Percentiles rank a stretch among this genome's conserved stretches.
Evolutionary conservation across 768 basidiomycete species (phyloP).

Genomic region (Lentinula sp.): DNA sequence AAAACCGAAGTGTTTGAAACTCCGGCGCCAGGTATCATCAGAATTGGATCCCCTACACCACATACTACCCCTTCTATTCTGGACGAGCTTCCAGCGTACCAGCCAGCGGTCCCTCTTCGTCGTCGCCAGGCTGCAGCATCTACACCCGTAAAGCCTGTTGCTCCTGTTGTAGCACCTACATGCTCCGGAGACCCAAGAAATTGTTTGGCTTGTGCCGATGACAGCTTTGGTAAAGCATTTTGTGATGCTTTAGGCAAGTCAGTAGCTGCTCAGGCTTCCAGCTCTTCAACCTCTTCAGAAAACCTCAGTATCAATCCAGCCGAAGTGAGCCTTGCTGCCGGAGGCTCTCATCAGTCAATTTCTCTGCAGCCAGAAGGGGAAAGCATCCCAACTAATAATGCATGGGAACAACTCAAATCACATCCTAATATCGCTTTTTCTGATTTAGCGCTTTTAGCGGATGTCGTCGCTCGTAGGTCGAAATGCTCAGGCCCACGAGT

Average conservation of each 20-base stretch:
- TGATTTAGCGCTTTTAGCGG: conserved; percentile 77
- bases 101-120: conserved; percentile 56
- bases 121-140: conserved; percentile 5
- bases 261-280: conserved; percentile 44
- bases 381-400: conserved; percentile 73
- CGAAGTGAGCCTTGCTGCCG: background rate
- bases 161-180: conserved; percentile 28
- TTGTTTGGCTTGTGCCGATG: conserved; percentile 80
- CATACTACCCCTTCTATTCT: conserved; percentile 49
- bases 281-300: conserved; percentile 48
- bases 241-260: conserved; percentile 69
- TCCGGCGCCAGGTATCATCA: conserved; percentile 11
- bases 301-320: conserved; percentile 4
- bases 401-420: conserved; percentile 79
- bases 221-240: conserved; percentile 80
- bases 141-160: conserved; percentile 40
- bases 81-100: conserved; percentile 73
- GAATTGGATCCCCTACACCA: conserved; percentile 16
- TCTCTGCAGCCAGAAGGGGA: conserved; percentile 24
- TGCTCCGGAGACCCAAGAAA: conserved; percentile 88
- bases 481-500: conserved; percentile 70
- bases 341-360: conserved; percentile 12
- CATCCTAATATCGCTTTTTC: conserved; percentile 88
- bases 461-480: conserved; percentile 81
- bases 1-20: conserved; percentile 19